These are phyloP conservation scores for Eucalyptus fibrosa DNA, from an alignment of 345 rosid genomes.

Conservation along the genomic window DNA sequence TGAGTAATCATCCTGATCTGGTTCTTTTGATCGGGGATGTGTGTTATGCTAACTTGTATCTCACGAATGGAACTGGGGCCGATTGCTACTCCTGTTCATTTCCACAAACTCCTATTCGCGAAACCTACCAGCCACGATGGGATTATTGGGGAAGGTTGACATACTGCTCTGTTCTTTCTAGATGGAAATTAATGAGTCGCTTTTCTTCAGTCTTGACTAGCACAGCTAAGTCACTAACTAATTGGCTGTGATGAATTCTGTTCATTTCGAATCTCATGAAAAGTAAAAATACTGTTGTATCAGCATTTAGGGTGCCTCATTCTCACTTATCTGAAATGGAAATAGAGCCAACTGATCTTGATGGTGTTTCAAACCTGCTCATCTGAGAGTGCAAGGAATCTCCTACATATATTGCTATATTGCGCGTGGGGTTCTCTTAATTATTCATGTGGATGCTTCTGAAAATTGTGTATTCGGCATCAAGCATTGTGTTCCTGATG, in stretches of 20 bases:
- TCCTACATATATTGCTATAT: not conserved
- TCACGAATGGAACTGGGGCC: slow-evolving; percentile 43
- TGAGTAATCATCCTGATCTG: slow-evolving; percentile 74
- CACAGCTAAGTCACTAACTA: not conserved
- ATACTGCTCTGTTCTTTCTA: not conserved
- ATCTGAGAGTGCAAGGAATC: not conserved
- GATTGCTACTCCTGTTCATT: slow-evolving; percentile 44
- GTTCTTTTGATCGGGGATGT: slow-evolving; percentile 68
- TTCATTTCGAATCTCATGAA: not conserved
- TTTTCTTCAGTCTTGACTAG: not conserved
- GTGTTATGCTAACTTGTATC: slow-evolving; percentile 67
- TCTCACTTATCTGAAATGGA: not conserved
- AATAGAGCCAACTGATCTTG: not conserved
- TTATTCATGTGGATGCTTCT: not conserved
- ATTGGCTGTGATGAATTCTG: not conserved
- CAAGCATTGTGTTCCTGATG: not conserved
- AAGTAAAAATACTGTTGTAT: not conserved
- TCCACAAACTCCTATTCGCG: slow-evolving; percentile 45
- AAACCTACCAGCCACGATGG: slow-evolving; percentile 95
- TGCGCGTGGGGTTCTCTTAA: not conserved
- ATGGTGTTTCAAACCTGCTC: not conserved
- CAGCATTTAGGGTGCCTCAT: not conserved
- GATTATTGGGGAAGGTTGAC: slow-evolving; percentile 90
- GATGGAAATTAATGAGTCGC: not conserved
- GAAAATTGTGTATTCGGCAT: not conserved